Base-by-base conservation (phyloP, 306 rosid species). In the Lagenaria siceraria region DNA sequence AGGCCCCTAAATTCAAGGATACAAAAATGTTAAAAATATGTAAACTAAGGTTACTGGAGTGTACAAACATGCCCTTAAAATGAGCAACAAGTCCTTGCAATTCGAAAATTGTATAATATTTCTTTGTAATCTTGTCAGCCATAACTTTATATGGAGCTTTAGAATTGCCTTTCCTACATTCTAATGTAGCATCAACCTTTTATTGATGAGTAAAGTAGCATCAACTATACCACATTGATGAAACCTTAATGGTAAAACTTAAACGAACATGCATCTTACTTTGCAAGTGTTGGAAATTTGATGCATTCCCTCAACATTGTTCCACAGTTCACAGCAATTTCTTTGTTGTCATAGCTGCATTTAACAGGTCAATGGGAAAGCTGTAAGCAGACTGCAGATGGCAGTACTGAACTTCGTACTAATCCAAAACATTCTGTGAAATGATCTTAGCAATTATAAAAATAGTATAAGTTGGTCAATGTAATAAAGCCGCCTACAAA, bases 241-340 rank as follows among this genome's bases (percentile, higher is more conserved):
- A 33, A 46, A 78, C 27, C 75, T 38, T 19, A 51, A 61, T 24
- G 63, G 70, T 36, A 49, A 33, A 8, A 33, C 36, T 33, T 33
- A 76, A 36, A 29, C 24, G 21, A 75, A 46, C 60, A 19, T 29
- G 18, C 76, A 71, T 78, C 93, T 89, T 89, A 95, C 99, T 92
- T 89, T 81, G 96, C 97, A 64, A 92, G 91, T 80, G 83, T 63
- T 13, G 92, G 88, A 78, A 90, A 90, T 82, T 89, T 95, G 86
- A 95, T 88, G 89, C 99, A 92, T 76, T 95, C 97, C 84, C 98
- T 89, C 92, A 95, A 83, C 97, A 95, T 95, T 83, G 71, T 81
- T 84, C 97, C 99, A 85, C 91, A 89, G 85, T 85, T 90, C 85
- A 95, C 82, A 62, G 99, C 97, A 83, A 92, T 86, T 79, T 95